Evolutionary conservation across 352 stramenopile genomes (phyloP), one percentile per base, ranked within the genome.

Genomic region (Globisporangium nagaii): DNA sequence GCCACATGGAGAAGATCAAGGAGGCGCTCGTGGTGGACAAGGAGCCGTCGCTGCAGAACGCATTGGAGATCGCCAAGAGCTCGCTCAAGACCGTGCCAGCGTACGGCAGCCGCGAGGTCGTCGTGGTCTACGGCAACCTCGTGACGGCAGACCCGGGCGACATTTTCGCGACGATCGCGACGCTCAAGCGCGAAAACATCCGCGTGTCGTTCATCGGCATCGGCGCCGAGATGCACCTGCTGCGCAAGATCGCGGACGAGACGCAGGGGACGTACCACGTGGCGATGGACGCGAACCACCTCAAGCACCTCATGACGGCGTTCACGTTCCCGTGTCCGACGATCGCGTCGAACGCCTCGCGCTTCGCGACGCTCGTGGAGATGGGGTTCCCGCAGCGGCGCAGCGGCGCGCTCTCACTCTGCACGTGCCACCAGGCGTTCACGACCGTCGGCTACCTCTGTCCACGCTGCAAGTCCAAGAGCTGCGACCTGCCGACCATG

Each of bases 121-220:
- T 99, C 7, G 86, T 98, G 22, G 56, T 99, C 27, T 97, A 96
- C 54, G 93, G 89, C 32, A 97, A 91, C 58, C 73, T 99, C 9
- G 91, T 93, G 31, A 98, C 96, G 2, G 97, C 92, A 40, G 97
- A 99, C 71, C 96, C 96, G 5, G 94, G 95, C 34, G 88, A 99
- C 70, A 96, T 99, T 43, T 91, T 98, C 70, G 71, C 90, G 49
- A 96, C 88, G 17, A 81, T 99, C 17, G 81, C 93, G 7, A 72
- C 84, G 46, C 74, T 99, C 20, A 86, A 96, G 66, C 63, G 79
- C 22, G 84, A 96, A 39, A 88, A 93, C 32, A 88, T 98, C 51
- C 83, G 93, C 43, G 88, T 97, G 27, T 98, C 85, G 4, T 94
- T 98, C 39, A 85, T 99, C 25, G 90, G 93, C 15, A 84, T 99